Base-by-base conservation (phyloP, 2,329 filamentous ascomycete genomes). In the Raffaelea ambrosiae region DNA sequence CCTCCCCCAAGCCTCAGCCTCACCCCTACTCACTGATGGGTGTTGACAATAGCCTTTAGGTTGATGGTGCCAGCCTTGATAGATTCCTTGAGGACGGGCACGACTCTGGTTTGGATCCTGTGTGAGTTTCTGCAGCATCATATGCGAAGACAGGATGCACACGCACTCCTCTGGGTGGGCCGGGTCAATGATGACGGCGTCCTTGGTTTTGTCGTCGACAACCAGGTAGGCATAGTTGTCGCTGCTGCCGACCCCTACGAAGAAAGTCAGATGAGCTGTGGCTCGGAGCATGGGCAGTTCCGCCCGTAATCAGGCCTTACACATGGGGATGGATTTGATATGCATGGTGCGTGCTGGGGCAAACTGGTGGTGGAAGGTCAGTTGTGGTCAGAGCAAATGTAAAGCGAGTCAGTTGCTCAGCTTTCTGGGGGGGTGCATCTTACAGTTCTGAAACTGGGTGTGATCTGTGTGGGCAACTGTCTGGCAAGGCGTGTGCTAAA, bases 141-240 rank as follows among this genome's bases (percentile, higher is more conserved):
- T 3, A 11, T n/a, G 21, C 5, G 38, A 38, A n/a, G 13, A 8
- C 7, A 38, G 16, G 16, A 38, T n/a, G 35, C n/a, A 38, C 4
- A 59, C 80, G 57, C 67, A 89, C 86, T 91, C 86, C 11, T 81
- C 74, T 38, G 86, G 83, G 59, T 88, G 79, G 10, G 87, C 87
- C 41, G 87, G 87, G 63, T 93, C 87, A 56, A 93, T 82, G 56
- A 93, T 83, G 48, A 85, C 74, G 44, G 83, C 82, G 65, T 89
- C 86, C 63, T 85, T 83, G 57, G 84, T 84, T 63, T 84, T 84
- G 59, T 91, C 79, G 58, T 89, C 85, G 51, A 87, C 71, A 40
- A 93, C 81, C 31, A 93, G 75, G 63, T 93, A 93, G 59, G 87
- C 85, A 67, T 91, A 93, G 71, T 93, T 93, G 67, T 93, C 83